Evolutionary conservation across 345 rosid genomes (phyloP), one percentile per base, ranked within the genome.

Genomic region (Linum tenue): DNA sequence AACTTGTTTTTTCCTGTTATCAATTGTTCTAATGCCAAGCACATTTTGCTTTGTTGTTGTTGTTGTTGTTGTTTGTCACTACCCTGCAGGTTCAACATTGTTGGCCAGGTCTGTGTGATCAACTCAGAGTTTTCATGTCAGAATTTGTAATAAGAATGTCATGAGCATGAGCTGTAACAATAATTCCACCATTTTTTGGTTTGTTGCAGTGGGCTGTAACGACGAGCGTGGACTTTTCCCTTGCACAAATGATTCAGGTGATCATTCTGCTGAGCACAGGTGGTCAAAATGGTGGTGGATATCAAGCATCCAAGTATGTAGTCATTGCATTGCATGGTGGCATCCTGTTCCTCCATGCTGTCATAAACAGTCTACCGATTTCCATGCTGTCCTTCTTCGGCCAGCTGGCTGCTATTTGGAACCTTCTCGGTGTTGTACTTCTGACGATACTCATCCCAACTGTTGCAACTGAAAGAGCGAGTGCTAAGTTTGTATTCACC

Each of bases 371-470:
- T 66, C 88, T 90, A 66, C 92, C 99, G 31, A 90, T 94, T 74
- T 80, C 90, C 0, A 69, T 82, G 63, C 67, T 94, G 59, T 94
- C 99, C 59, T 88, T 86, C 74, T 75, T 90, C 51, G 99, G 97
- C 44, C 99, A 85, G 73, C 65, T 94, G 53, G 99, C 97, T 72
- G 99, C 99, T 78, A 78, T 66, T 37, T 90, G 97, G 99, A 90
- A 94, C 78, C 92, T 92, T 79, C 57, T 73, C 90, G 97, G 96
- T 57, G 97, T 88, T 71, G 1, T 88, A 60, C 76, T 90, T 72
- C 89, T 90, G 56, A 88, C 88, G 85, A 66, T 90, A 74, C 84
- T 94, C 61, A 82, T 90, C 62, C 97, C 97, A 65, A 37, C 69
- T 71, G 95, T 94, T 55, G 79, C 94, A 5, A 86, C 82, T 8